phyloP scores from a whole-genome alignment of 163 green algal genomes.

The Chloroidium sp. region DNA sequence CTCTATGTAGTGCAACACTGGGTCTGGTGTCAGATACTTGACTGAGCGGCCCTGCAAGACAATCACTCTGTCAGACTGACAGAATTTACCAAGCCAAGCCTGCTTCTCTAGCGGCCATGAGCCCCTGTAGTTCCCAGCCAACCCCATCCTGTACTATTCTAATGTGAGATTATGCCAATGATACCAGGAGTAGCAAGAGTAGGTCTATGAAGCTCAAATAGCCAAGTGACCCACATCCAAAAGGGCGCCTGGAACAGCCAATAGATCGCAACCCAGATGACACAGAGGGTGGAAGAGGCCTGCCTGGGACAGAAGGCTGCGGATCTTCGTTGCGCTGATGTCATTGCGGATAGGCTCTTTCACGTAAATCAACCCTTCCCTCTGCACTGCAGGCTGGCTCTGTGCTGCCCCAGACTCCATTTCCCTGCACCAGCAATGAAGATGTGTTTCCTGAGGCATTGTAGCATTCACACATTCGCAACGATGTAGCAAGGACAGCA shows the following conservation, averaged over 20 bases:
- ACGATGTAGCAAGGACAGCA: conserved; percentile 1
- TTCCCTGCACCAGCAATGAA: conserved; percentile 10
- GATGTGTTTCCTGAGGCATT: conserved; percentile 7
- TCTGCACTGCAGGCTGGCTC: conserved; percentile 26
- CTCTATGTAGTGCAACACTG: conserved; percentile 57
- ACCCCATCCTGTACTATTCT: too few relatives aligned
- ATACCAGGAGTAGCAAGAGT: not conserved
- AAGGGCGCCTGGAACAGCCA: not conserved
- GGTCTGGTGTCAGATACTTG: conserved; percentile 50
- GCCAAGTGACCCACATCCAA: not conserved
- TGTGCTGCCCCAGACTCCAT: conserved; percentile 4
- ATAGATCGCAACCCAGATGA: not conserved
- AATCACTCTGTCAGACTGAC: too few relatives aligned
- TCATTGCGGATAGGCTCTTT: conserved; percentile 51
- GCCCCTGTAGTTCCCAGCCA: too few relatives aligned
- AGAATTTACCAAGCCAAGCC: too few relatives aligned
- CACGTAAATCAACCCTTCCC: conserved; percentile 43
- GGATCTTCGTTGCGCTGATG: conserved; percentile 50
- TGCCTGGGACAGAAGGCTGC: conserved; percentile 31
- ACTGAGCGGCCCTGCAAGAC: conserved; percentile 36
- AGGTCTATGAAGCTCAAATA: not conserved
- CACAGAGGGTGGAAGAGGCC: not conserved
- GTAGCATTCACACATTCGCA: not conserved
- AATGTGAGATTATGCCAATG: too few relatives aligned
- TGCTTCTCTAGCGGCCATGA: too few relatives aligned